Evolutionary conservation across 2,329 filamentous ascomycete genomes (phyloP).

Genomic region (Curvularia eragrostidis): DNA sequence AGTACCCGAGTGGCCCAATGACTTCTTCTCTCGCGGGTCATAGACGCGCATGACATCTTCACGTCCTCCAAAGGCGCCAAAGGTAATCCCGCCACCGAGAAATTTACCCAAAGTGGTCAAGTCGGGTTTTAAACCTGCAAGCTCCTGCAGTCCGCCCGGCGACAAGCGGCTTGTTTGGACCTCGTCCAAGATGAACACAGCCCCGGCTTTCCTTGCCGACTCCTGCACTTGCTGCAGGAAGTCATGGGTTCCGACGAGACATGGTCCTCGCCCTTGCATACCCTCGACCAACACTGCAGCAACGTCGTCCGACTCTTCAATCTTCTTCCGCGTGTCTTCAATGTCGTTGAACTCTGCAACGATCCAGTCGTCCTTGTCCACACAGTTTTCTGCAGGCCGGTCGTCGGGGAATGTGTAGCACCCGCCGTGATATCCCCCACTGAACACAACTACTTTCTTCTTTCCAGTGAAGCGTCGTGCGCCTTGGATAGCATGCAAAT

Average conservation of each 20-base stretch:
- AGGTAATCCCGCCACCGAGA: slow-evolving; percentile 69
- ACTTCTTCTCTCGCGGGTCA: slow-evolving; percentile 55
- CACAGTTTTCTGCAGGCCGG: slow-evolving; percentile 53
- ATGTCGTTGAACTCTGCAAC: slow-evolving; percentile 69
- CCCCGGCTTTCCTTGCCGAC: slow-evolving; percentile 57
- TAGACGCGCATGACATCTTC: slow-evolving; percentile 65
- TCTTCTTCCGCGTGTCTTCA: slow-evolving; percentile 53
- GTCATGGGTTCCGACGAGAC: slow-evolving; percentile 57
- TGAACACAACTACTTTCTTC: slow-evolving; percentile 55
- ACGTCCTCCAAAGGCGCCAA: slow-evolving; percentile 71
- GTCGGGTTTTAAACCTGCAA: slow-evolving; percentile 30
- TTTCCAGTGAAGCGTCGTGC: slow-evolving; percentile 59
- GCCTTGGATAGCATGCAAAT: slow-evolving; percentile 34
- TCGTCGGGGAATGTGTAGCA: slow-evolving; percentile 57
- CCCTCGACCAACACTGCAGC: slow-evolving; percentile 71
- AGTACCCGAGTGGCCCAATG: slow-evolving; percentile 65
- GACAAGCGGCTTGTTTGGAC: slow-evolving; percentile 47
- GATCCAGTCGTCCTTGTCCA: slow-evolving; percentile 63
- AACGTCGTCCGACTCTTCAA: slow-evolving; percentile 54
- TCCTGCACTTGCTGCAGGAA: slow-evolving; percentile 63
- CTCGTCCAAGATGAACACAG: slow-evolving; percentile 72
- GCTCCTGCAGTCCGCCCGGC: slow-evolving; percentile 29
- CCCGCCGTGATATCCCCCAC: slow-evolving; percentile 62
- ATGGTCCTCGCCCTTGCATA: slow-evolving; percentile 70
- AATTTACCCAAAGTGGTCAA: slow-evolving; percentile 71